These are phyloP conservation scores for Kwoniella dejecticola DNA, from an alignment of 768 basidiomycete genomes.

Conservation along the genomic window DNA sequence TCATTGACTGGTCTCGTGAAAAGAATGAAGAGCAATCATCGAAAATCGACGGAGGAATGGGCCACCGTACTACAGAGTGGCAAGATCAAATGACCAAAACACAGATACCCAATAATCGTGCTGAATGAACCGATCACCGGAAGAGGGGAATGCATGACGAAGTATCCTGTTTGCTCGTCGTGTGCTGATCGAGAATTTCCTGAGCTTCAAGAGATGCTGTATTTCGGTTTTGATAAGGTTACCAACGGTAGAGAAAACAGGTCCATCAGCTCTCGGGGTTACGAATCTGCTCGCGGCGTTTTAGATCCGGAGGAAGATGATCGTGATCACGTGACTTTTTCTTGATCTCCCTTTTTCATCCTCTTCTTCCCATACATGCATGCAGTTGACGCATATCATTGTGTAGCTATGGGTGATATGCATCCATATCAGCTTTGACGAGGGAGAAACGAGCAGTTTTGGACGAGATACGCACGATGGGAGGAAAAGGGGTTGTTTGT, in stretches of 20 bases:
- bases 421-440: constrained; percentile 8
- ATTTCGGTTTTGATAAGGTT: background rate
- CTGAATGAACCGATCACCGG: too few relatives aligned
- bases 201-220: background rate
- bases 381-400: background rate
- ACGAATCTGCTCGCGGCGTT: constrained; percentile 23
- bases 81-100: background rate
- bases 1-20: background rate
- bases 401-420: constrained; percentile 3
- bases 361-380: constrained; percentile 21
- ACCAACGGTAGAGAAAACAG: background rate
- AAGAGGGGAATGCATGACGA: too few relatives aligned
- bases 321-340: constrained; percentile 29
- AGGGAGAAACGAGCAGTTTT: background rate
- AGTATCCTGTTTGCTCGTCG: too few relatives aligned
- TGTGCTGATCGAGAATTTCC: too few relatives aligned
- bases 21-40: background rate
- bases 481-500: constrained; percentile 25
- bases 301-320: constrained; percentile 15
- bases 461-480: constrained; percentile 10
- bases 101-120: background rate
- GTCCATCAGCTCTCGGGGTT: constrained; percentile 26
- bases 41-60: background rate
- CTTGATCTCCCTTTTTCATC: constrained; percentile 3
- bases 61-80: background rate